Conservation (phyloP, 441 rosid genomes). For the Arabidopsis hybrid region DNA sequence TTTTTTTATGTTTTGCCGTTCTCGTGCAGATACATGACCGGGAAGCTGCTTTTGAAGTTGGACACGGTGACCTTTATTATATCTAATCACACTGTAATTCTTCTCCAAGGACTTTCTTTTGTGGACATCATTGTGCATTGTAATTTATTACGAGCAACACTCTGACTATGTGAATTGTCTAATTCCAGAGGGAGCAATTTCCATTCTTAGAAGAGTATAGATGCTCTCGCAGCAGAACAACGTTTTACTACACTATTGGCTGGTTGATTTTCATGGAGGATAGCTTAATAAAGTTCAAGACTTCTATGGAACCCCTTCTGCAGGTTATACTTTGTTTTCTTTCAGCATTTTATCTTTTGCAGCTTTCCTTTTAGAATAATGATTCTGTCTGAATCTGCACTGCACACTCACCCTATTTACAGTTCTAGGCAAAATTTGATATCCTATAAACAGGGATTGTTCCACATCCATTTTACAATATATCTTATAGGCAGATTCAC, state of each 20-base stretch:
- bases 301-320: constrained; percentile 93
- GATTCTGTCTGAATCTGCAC: constrained; percentile 24
- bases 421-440: constrained; percentile 8
- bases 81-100: constrained; percentile 92
- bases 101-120: constrained; percentile 37
- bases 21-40: constrained; percentile 91
- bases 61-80: constrained; percentile 90
- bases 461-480: neutral
- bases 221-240: constrained; percentile 99
- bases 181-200: constrained; percentile 93
- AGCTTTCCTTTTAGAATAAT: neutral
- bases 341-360: constrained; percentile 20
- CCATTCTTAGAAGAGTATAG: constrained; percentile 90
- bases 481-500: constrained; percentile 17
- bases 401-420: constrained; percentile 14
- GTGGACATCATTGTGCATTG: constrained; percentile 29
- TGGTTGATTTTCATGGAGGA: constrained; percentile 99
- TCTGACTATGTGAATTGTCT: constrained; percentile 36
- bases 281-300: constrained; percentile 91
- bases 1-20: constrained; percentile 32
- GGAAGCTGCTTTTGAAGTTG: constrained; percentile 95
- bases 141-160: constrained; percentile 24
- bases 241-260: constrained; percentile 94
- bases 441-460: constrained; percentile 15
- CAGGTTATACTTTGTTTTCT: constrained; percentile 58